Evolutionary conservation across 129 eudicot species (phyloP).

Genomic region (Gnaphalium uliginosum): DNA sequence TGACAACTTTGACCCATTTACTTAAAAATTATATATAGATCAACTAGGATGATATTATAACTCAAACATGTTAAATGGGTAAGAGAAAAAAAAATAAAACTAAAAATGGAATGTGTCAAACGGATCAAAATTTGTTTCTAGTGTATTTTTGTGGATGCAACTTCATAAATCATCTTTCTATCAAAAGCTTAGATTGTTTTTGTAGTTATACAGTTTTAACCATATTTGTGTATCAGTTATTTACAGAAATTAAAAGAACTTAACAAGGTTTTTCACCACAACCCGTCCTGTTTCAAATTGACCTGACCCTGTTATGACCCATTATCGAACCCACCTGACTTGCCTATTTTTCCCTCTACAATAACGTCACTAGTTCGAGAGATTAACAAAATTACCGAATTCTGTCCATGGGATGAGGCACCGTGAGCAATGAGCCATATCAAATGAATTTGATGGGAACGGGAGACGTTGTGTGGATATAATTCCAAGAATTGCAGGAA

Average conservation of each 20-base stretch:
- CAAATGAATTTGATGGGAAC: slow-evolving; percentile 93
- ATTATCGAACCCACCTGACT: neutral
- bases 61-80: neutral
- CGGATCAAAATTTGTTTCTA: neutral
- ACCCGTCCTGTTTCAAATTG: neutral
- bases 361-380: neutral
- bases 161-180: slow-evolving; percentile 2
- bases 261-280: neutral
- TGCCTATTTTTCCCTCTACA: neutral
- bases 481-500: slow-evolving; percentile 92
- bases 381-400: slow-evolving; percentile 58
- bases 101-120: neutral
- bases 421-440: slow-evolving; percentile 99
- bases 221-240: neutral
- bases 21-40: neutral
- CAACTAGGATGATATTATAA: neutral
- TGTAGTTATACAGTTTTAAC: neutral
- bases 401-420: slow-evolving; percentile 99
- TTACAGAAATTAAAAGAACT: neutral
- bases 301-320: neutral
- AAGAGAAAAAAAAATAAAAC: no score
- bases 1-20: neutral
- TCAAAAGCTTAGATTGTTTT: neutral
- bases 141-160: neutral
- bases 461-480: slow-evolving; percentile 98